Percentiles rank a stretch among this genome's conserved stretches.
These are phyloP conservation scores for Xylariaceae sp. DNA, from an alignment of 2,329 filamentous ascomycete genomes.

Conservation along the genomic window DNA sequence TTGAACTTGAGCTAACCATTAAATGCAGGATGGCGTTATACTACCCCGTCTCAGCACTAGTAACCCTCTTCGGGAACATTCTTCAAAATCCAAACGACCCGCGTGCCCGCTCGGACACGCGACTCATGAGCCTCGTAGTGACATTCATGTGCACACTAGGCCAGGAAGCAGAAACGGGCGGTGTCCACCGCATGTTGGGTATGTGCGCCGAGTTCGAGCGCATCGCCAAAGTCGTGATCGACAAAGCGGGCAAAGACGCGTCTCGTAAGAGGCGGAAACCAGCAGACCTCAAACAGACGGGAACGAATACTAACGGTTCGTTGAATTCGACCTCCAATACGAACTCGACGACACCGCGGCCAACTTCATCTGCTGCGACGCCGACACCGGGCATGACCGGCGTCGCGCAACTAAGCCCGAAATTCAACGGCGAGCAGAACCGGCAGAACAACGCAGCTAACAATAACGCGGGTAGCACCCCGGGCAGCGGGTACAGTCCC, in stretches of 20 bases:
- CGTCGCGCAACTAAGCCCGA: conserved; percentile 27
- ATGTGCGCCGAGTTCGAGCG: conserved; percentile 96
- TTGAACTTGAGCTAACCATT: conserved; percentile 6
- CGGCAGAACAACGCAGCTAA: conserved; percentile 19
- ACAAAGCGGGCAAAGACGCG: conserved; percentile 84
- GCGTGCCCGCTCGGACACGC: conserved; percentile 80
- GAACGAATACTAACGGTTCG: conserved; percentile 20
- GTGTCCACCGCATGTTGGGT: conserved; percentile 87
- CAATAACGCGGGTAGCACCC: conserved; percentile 8
- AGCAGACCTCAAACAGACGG: conserved; percentile 14
- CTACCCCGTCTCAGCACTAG: conserved; percentile 90
- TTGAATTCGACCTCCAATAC: conserved; percentile 14
- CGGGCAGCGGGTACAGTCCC: conserved; percentile 34
- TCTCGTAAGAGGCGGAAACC: conserved; percentile 78
- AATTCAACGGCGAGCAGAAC: conserved; percentile 33
- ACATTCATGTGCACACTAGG: conserved; percentile 85
- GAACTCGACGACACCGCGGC: conserved; percentile 12
- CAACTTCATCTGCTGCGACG: conserved; percentile 24
- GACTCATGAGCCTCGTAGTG: conserved; percentile 88
- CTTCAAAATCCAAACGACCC: conserved; percentile 91
- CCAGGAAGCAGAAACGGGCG: conserved; percentile 84
- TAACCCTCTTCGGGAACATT: conserved; percentile 94
- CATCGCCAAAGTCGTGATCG: conserved; percentile 85
- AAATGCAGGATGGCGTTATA: conserved; percentile 77
- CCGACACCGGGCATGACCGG: conserved; percentile 23